Evolutionary conservation across 75 land plant genomes (phyloP), one percentile per base, ranked within the genome.

Genomic region (Cupressus sempervirens): DNA sequence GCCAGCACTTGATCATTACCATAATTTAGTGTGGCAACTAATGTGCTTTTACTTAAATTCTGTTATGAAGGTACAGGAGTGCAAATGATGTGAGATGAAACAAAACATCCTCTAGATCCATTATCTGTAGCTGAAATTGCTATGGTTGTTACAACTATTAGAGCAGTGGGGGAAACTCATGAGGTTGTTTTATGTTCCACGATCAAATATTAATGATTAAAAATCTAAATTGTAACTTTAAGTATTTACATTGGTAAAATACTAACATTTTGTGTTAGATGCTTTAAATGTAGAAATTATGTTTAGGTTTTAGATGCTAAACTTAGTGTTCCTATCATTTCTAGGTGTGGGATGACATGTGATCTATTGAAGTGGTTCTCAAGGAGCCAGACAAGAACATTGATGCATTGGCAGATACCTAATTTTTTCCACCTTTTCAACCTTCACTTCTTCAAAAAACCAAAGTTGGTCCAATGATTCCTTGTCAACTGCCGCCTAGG

Each of bases 391-490:
- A 91, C 50, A 98, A 96, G 81, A 86, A 92, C 50, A 89, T 98
- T 40, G 94, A 96, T 52, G 98, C 98, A 40, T 82, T 98, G 48
- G 99, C 99, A 50, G 99, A 98, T 89, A 97, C 98, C 3, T 94
- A 96, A 83, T 98, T 96, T 88, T 98, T 98, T 82, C 99, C 98
- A 6, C 99, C 99, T 23, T 98, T 97, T 70, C 99, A 98, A 75
- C 99, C 99, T 56, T 93, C 94, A n/a, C 84, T 94, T 26, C 91
- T 93, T 80, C 90, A 93, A 10, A 96, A 86, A 80, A 92, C 92
- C 34, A 94, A 94, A 89, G 97, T 94, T 32, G 97, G 94, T 35
- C 91, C 98, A 3, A 84, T 93, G 20, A 92, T 94, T 82, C 99
- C 98, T 16, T 89, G 87, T 35, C 96, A 96, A 85, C 92, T 98